Conservation (phyloP, 2,329 filamentous ascomycete species). For the Epichloe sp. region DNA sequence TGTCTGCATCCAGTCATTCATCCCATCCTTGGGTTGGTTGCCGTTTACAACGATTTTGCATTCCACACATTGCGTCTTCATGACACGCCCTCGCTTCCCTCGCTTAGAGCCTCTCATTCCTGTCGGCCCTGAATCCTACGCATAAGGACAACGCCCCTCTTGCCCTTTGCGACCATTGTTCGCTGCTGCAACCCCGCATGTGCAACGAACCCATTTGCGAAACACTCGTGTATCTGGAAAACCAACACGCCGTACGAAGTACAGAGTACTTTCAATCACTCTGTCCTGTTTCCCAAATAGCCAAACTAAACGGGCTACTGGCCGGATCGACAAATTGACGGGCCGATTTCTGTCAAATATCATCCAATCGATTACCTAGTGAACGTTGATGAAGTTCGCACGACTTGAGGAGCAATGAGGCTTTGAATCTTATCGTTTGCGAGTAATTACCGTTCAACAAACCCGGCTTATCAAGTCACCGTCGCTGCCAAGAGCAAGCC, state of each 20-base stretch:
- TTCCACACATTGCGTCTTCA: conserved; percentile 2
- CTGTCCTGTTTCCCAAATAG: no score
- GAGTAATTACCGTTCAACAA: not conserved
- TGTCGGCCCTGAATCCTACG: not conserved
- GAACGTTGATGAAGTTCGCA: not conserved
- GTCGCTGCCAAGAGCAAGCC: not conserved
- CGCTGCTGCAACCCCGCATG: not conserved
- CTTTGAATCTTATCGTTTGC: not conserved
- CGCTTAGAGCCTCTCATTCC: not conserved
- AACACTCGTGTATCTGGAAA: not conserved
- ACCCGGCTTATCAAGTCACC: not conserved
- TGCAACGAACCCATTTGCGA: not conserved
- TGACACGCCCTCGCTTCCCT: not conserved
- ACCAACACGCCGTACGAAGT: not conserved
- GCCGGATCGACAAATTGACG: not conserved
- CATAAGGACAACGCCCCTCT: not conserved
- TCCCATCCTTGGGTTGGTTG: not conserved
- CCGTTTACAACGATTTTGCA: not conserved
- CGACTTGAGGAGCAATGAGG: not conserved
- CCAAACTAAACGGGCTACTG: not conserved
- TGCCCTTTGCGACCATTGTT: not conserved
- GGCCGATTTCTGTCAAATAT: not conserved
- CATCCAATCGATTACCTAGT: not conserved
- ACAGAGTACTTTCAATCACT: no score
- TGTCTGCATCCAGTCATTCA: not conserved